phyloP scores from a whole-genome alignment of 306 rosid species.

The Casuarina cunninghamiana region DNA sequence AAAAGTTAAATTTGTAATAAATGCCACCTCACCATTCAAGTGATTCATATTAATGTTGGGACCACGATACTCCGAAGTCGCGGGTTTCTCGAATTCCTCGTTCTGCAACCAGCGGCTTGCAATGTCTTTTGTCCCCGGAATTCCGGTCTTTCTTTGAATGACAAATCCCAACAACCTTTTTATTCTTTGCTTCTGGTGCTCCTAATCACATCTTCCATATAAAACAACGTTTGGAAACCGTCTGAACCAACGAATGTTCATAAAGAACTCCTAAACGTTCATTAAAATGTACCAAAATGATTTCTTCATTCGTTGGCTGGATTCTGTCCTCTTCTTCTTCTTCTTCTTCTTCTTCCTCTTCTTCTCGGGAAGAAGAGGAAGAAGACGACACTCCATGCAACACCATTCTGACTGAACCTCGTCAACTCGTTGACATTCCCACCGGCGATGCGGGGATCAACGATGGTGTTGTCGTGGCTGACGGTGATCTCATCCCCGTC shows the following conservation, averaged over 20 bases:
- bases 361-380: conserved; percentile 29
- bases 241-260: background rate
- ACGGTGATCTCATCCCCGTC: conserved; percentile 35
- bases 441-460: background rate
- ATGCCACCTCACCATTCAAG: too few species aligned
- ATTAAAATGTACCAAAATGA: background rate
- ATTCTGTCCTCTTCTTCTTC: background rate
- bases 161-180: background rate
- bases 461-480: conserved; percentile 30
- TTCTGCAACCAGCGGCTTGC: background rate
- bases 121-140: background rate
- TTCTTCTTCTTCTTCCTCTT: conserved; percentile 22
- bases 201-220: background rate
- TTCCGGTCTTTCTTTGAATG: background rate
- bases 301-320: conserved; percentile 10
- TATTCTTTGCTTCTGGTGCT: background rate
- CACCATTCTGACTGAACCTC: background rate
- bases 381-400: background rate
- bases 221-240: background rate
- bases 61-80: too few species aligned
- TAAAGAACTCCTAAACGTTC: background rate
- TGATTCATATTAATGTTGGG: too few species aligned
- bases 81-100: background rate
- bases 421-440: background rate
- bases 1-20: too few species aligned